phyloP scores from a whole-genome alignment of 1,139 yeast genomes.

The Eremothecium sinecaudum region DNA sequence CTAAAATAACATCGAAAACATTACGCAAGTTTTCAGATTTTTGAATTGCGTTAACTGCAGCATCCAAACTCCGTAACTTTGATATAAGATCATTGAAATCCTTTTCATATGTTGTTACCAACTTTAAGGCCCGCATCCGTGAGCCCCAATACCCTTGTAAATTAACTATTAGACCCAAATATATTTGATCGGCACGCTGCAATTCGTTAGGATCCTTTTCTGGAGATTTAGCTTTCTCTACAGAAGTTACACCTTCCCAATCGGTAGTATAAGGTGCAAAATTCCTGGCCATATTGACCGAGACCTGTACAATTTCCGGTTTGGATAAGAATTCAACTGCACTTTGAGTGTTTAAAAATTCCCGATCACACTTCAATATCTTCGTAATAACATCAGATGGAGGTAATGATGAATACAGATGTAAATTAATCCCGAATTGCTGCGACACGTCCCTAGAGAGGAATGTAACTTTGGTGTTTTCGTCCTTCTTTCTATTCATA shows the following conservation, averaged over 20 bases:
- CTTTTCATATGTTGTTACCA: constrained; percentile 53
- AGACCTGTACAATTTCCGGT: constrained; percentile 57
- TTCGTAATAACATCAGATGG: constrained; percentile 51
- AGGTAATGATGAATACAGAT: constrained; percentile 43
- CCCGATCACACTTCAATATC: constrained; percentile 54
- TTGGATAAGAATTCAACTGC: constrained; percentile 64
- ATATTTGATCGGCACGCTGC: constrained; percentile 68
- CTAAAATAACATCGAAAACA: constrained; percentile 65
- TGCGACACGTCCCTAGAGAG: constrained; percentile 65
- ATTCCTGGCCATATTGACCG: constrained; percentile 52
- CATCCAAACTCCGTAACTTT: constrained; percentile 55
- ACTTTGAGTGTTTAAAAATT: constrained; percentile 46
- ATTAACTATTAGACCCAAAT: constrained; percentile 62
- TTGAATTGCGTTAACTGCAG: constrained; percentile 52
- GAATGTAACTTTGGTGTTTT: constrained; percentile 45
- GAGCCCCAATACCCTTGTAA: constrained; percentile 76
- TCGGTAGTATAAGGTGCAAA: constrained; percentile 58
- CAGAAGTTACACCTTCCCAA: constrained; percentile 34
- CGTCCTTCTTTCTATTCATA: constrained; percentile 37
- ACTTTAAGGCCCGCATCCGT: constrained; percentile 59
- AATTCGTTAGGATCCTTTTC: constrained; percentile 68
- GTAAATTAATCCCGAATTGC: constrained; percentile 71
- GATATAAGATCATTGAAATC: constrained; percentile 59
- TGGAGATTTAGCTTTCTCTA: constrained; percentile 38
- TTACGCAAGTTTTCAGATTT: constrained; percentile 50